Evolutionary conservation across 768 basidiomycete species (phyloP).

Genomic region (Dacryopinax primogenitus): DNA sequence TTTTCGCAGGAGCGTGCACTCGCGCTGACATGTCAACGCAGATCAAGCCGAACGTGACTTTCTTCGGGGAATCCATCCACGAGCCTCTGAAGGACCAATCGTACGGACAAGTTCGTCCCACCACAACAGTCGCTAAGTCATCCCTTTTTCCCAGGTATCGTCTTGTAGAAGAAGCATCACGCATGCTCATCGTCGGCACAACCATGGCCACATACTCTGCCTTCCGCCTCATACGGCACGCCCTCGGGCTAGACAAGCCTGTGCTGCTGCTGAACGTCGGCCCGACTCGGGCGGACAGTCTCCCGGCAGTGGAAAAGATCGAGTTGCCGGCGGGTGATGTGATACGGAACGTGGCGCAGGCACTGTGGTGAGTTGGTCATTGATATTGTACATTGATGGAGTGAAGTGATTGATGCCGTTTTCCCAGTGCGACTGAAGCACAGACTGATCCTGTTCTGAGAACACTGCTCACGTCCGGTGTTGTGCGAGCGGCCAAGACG

Average conservation of each 20-base stretch:
- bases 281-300: constrained; percentile 67
- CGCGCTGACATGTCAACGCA: constrained; percentile 19
- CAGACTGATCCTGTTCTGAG: background rate
- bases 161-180: constrained; percentile 47
- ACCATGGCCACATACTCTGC: constrained; percentile 90
- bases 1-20: background rate
- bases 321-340: constrained; percentile 64
- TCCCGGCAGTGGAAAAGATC: constrained; percentile 57
- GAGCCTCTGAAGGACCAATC: constrained; percentile 52
- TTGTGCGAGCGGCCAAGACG: background rate
- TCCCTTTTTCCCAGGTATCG: constrained; percentile 34
- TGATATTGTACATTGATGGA: background rate
- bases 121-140: constrained; percentile 9
- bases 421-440: background rate
- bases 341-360: constrained; percentile 48
- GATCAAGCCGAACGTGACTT: constrained; percentile 74
- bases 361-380: constrained; percentile 43
- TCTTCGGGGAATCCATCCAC: constrained; percentile 83
- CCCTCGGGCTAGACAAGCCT: constrained; percentile 59
- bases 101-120: constrained; percentile 32
- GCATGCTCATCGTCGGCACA: constrained; percentile 72
- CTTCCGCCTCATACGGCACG: constrained; percentile 70
- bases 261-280: constrained; percentile 77
- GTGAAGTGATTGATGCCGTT: background rate
- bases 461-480: background rate